These are phyloP conservation scores for Melampsora larici-populina DNA, from an alignment of 1,284 basidiomycete genomes.

Conservation along the genomic window DNA sequence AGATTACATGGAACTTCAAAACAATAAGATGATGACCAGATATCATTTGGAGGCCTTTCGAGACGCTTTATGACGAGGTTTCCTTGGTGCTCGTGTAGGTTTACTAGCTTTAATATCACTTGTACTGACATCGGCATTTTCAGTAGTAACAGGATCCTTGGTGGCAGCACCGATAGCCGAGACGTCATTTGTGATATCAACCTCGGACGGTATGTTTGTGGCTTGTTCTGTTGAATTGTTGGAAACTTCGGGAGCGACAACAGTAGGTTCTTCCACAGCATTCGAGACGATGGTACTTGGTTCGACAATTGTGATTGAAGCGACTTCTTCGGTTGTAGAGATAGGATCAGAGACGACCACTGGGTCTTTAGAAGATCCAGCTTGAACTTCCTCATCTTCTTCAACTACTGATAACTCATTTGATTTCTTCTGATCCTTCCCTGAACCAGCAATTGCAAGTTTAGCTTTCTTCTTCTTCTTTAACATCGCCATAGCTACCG, in stretches of 20 bases:
- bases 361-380: too few species aligned
- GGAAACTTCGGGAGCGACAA: neutral
- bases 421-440: too few species aligned
- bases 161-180: neutral
- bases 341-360: too few species aligned
- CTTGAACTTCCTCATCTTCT: too few species aligned
- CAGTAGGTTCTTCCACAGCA: neutral
- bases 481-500: slow-evolving; percentile 65
- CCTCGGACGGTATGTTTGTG: neutral
- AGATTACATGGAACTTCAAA: too few species aligned
- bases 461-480: slow-evolving; percentile 33
- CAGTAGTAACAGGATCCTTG: neutral
- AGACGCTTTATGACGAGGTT: neutral
- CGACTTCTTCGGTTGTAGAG: too few species aligned
- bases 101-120: neutral
- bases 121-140: neutral
- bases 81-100: neutral
- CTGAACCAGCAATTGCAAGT: neutral
- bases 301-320: too few species aligned
- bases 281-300: too few species aligned
- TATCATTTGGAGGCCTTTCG: neutral
- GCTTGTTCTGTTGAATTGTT: neutral
- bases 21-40: neutral
- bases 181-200: neutral
- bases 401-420: too few species aligned